phyloP scores from a whole-genome alignment of 768 basidiomycete genomes.

The Hydnum rufescens region DNA sequence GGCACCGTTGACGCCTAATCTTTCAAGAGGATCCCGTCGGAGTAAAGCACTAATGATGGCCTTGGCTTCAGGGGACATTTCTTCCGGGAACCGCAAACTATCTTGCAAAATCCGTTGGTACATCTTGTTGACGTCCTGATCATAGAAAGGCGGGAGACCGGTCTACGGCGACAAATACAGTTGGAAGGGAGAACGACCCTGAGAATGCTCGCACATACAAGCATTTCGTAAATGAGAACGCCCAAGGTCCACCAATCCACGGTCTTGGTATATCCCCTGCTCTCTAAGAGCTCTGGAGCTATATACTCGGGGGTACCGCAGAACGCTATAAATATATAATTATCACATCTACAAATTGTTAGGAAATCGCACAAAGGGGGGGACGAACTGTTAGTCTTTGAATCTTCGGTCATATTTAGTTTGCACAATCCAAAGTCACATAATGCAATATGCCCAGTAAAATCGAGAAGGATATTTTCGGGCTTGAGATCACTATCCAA shows the following conservation, averaged over 20 bases:
- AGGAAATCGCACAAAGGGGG: no score
- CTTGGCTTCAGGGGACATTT: conserved; percentile 73
- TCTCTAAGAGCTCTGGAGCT: conserved; percentile 94
- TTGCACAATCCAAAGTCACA: conserved; percentile 97
- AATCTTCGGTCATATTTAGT: conserved; percentile 91
- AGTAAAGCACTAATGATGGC: conserved; percentile 77
- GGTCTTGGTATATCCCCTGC: conserved; percentile 89
- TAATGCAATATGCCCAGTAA: conserved; percentile 91
- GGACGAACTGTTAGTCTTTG: conserved; percentile 82
- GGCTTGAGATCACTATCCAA: conserved; percentile 72
- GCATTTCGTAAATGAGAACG: conserved; percentile 93
- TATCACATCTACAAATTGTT: no score
- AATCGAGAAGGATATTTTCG: conserved; percentile 94
- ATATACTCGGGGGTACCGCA: conserved; percentile 99
- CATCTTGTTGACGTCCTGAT: conserved; percentile 94
- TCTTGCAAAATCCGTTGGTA: conserved; percentile 89
- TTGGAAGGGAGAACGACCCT: background rate
- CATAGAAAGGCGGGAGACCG: conserved; percentile 94
- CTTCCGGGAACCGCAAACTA: conserved; percentile 77
- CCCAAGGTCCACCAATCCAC: conserved; percentile 99
- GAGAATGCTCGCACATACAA: conserved; percentile 14
- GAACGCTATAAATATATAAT: conserved; percentile 50
- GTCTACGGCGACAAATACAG: conserved; percentile 35
- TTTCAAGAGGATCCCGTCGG: conserved; percentile 67
- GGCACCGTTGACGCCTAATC: conserved; percentile 83